Percentiles rank a stretch among this genome's conserved stretches.
phyloP scores from a whole-genome alignment of 2,329 filamentous ascomycete species.

The Claviceps spartinae region DNA sequence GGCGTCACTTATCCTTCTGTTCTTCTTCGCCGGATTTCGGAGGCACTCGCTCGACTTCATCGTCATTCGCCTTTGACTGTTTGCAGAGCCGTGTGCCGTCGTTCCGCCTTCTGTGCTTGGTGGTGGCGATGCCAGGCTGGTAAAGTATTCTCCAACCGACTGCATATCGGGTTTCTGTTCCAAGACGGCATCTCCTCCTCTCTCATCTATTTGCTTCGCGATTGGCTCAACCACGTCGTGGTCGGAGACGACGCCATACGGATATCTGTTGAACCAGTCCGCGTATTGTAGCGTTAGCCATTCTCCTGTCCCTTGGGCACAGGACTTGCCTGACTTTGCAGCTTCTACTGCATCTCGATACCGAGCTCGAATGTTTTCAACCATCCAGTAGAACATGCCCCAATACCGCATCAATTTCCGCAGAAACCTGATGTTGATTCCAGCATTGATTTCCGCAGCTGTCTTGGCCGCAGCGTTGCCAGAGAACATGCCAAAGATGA shows the following conservation, averaged over 20 bases:
- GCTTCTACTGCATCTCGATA: slow-evolving; percentile 77
- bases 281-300: slow-evolving; percentile 81
- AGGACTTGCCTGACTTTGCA: slow-evolving; percentile 50
- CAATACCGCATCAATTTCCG: slow-evolving; percentile 94
- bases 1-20: slow-evolving; percentile 3
- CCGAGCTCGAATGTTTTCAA: slow-evolving; percentile 79
- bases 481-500: slow-evolving; percentile 83
- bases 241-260: slow-evolving; percentile 67
- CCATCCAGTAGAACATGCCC: slow-evolving; percentile 97
- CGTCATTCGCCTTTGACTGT: slow-evolving; percentile 24
- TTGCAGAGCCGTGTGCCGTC: slow-evolving; percentile 9
- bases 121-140: slow-evolving; percentile 57
- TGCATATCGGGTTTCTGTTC: slow-evolving; percentile 84
- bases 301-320: slow-evolving; percentile 31
- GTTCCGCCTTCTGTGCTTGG: slow-evolving; percentile 32
- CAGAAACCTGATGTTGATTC: slow-evolving; percentile 79
- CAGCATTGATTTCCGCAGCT: slow-evolving; percentile 69
- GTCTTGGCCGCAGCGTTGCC: slow-evolving; percentile 64
- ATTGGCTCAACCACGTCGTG: slow-evolving; percentile 71
- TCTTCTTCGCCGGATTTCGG: slow-evolving; percentile 1
- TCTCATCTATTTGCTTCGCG: slow-evolving; percentile 54
- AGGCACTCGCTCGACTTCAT: slow-evolving; percentile 19
- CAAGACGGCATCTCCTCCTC: slow-evolving; percentile 73
- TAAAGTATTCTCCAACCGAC: slow-evolving; percentile 89
- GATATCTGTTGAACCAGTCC: slow-evolving; percentile 94